Base-by-base conservation (phyloP, 495 filamentous ascomycete genomes). In the Trichoderma gamsii region DNA sequence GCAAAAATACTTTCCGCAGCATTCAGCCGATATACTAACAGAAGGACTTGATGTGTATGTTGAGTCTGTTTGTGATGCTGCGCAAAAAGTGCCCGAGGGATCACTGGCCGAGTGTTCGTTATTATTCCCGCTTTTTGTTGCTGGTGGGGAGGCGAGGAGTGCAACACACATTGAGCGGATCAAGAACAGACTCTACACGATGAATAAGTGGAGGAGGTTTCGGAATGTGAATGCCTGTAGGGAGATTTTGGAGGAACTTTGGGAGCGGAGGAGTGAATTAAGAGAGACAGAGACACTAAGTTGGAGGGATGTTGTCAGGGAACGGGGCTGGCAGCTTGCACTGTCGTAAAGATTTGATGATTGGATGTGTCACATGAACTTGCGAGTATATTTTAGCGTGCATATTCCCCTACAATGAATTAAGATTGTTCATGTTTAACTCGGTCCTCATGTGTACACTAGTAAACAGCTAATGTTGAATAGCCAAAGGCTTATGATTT, bases 161-260 rank as follows among this genome's bases (percentile, higher is more conserved):
- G 18, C 18, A 23, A 9, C 49, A n/a, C 49, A 52, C 9, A 52
- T 52, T 9, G 49, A 52, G 49, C 49, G 49, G 6, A 52, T 52
- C 8, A 52, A n/a, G n/a, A 23, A 52, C 18, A 52, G 49, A 5
- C 49, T 52, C 3, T 25, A 23, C 49, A 52, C 18, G 4, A 52
- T 52, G 49, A 52, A 52, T 52, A n/a, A 23, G 49, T 52, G 49
- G 49, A 52, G 49, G 49, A 52, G 49, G 18, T 52, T 52, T 52
- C 49, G 49, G 49, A 52, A 52, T 52, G 49, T 52, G 16, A n/a
- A 52, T 52, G 49, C 49, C 3, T 52, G 49, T 52, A 52, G 49
- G 49, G 49, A 52, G 49, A n/a, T 52, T n/a, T 52, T 52, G 49
- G 49, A 52, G n/a, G 49, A 52, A 1, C 18, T 52, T 52, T 52